These are phyloP conservation scores for Mycena filopes DNA, from an alignment of 768 basidiomycete species.

Conservation along the genomic window DNA sequence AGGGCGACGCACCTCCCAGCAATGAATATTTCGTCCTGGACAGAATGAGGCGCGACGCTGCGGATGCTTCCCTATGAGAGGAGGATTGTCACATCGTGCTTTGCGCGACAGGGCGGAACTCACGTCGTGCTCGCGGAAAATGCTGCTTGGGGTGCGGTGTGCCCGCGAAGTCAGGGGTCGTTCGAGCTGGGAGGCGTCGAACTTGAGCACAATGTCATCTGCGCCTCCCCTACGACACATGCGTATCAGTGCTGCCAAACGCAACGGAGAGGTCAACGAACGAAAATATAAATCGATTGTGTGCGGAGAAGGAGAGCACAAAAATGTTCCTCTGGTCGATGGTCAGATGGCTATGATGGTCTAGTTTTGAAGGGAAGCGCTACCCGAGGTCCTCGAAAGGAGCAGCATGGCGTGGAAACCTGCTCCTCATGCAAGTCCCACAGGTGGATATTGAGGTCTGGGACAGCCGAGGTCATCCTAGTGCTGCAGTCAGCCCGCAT, in stretches of 20 bases:
- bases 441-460: slow-evolving; percentile 65
- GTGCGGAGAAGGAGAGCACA: slow-evolving; percentile 74
- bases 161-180: slow-evolving; percentile 29
- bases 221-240: slow-evolving; percentile 60
- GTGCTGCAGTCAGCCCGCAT: slow-evolving; percentile 9
- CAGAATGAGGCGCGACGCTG: slow-evolving; percentile 71
- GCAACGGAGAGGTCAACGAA: slow-evolving; percentile 48
- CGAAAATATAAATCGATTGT: slow-evolving; percentile 73
- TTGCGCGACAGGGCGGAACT: slow-evolving; percentile 34
- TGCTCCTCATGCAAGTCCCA: slow-evolving; percentile 79
- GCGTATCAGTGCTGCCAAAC: slow-evolving; percentile 14
- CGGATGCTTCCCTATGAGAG: slow-evolving; percentile 70
- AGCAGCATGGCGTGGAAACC: slow-evolving; percentile 51
- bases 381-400: slow-evolving; percentile 61
- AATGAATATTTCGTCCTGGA: slow-evolving; percentile 73
- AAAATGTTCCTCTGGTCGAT: slow-evolving; percentile 72
- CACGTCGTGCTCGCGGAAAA: slow-evolving; percentile 46
- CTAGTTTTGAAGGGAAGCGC: not conserved
- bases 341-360: slow-evolving; percentile 4
- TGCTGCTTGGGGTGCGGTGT: slow-evolving; percentile 32
- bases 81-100: not conserved
- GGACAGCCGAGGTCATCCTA: slow-evolving; percentile 19
- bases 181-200: slow-evolving; percentile 57
- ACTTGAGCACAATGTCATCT: slow-evolving; percentile 62
- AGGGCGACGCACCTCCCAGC: slow-evolving; percentile 66